Evolutionary conservation across 495 filamentous ascomycete genomes (phyloP).

Genomic region (Podospora anserina): DNA sequence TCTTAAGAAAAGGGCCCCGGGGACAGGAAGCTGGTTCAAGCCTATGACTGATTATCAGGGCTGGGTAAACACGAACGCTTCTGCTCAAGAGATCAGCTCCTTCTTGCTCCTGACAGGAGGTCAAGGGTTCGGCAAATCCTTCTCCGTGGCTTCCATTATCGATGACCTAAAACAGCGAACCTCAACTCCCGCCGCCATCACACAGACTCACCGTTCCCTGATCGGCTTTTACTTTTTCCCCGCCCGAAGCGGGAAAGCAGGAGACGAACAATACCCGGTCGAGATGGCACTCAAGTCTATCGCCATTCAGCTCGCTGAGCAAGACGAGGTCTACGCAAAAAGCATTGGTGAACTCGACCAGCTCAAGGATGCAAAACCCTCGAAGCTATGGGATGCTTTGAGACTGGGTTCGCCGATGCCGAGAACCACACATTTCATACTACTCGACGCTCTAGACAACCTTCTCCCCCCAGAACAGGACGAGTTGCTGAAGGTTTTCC

Average conservation of each 20-base stretch:
- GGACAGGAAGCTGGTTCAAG: constrained; percentile 7
- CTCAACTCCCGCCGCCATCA: neutral
- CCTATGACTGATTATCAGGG: neutral
- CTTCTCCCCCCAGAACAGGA: neutral
- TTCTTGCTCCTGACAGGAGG: neutral
- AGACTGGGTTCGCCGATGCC: constrained; percentile 4
- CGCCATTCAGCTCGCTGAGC: constrained; percentile 11
- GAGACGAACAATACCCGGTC: constrained; percentile 7
- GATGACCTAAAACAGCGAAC: neutral
- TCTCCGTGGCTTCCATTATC: constrained; percentile 1
- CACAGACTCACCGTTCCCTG: constrained; percentile 1
- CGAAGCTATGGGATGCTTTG: constrained; percentile 9
- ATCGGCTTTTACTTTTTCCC: constrained; percentile 12
- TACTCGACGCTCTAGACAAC: constrained; percentile 10
- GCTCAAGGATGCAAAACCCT: neutral
- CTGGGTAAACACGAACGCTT: neutral
- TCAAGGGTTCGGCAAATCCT: constrained; percentile 1
- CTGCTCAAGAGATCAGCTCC: neutral
- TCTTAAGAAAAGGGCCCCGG: neutral
- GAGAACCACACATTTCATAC: constrained; percentile 10
- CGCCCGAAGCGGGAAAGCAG: constrained; percentile 3
- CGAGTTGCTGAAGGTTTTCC: constrained; percentile 6
- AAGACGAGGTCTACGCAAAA: constrained; percentile 10
- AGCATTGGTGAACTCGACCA: neutral
- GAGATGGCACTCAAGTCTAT: constrained; percentile 11